phyloP scores from a whole-genome alignment of 1,284 basidiomycete genomes.

The Ustilago crameri region DNA sequence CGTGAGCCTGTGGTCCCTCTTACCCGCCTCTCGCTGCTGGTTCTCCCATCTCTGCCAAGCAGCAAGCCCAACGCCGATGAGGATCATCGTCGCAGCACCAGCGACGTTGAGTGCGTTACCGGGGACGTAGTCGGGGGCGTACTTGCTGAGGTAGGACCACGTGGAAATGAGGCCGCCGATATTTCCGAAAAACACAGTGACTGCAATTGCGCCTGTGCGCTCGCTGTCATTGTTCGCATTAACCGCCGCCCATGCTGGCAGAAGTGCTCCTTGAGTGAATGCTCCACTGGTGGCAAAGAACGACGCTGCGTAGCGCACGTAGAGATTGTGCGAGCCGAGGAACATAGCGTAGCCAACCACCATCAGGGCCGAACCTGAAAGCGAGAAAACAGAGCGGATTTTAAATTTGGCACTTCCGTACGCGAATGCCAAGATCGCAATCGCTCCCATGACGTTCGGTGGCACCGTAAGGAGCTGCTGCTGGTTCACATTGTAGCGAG shows the following conservation, averaged over 20 bases:
- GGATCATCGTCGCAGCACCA: constrained; percentile 21
- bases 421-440: constrained; percentile 54
- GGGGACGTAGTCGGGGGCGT: constrained; percentile 46
- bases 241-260: constrained; percentile 51
- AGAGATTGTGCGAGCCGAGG: constrained; percentile 48
- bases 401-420: constrained; percentile 66
- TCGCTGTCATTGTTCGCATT: constrained; percentile 65
- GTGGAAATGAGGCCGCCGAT: constrained; percentile 62
- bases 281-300: constrained; percentile 65
- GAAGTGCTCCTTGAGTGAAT: constrained; percentile 62
- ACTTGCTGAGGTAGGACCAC: constrained; percentile 56
- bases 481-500: constrained; percentile 59
- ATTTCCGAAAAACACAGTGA: constrained; percentile 64
- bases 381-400: constrained; percentile 57
- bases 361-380: constrained; percentile 61
- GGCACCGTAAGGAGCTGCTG: constrained; percentile 69
- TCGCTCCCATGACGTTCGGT: constrained; percentile 65
- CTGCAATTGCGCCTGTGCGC: constrained; percentile 59
- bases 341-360: constrained; percentile 64
- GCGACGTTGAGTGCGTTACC: constrained; percentile 51
- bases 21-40: constrained; percentile 24
- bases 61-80: constrained; percentile 19
- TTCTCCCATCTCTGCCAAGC: constrained; percentile 49
- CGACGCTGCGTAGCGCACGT: constrained; percentile 58
- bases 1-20: constrained; percentile 22